phyloP scores from a whole-genome alignment of 1,284 basidiomycete species.

The Trichosporon coremiiforme region DNA sequence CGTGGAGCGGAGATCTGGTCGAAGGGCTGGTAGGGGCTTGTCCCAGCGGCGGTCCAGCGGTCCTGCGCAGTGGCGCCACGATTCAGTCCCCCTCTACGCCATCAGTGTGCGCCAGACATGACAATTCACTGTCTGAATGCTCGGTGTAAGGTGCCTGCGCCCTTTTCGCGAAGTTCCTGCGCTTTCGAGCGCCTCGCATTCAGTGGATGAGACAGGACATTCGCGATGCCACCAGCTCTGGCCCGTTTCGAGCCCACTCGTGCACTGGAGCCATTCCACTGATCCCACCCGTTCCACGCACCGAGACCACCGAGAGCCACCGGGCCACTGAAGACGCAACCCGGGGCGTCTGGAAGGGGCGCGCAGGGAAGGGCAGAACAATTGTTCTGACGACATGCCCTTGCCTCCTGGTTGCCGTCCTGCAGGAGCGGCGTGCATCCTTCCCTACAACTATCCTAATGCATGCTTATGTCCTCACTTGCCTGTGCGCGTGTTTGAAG shows the following conservation, averaged over 20 bases:
- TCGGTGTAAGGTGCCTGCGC: constrained; percentile 3
- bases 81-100: not conserved
- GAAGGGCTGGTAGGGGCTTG: too few relatives aligned
- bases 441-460: too few relatives aligned
- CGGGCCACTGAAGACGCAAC: too few relatives aligned
- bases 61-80: not conserved
- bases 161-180: not conserved
- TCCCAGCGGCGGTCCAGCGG: not conserved
- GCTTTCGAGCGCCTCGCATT: not conserved
- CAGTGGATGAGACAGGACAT: not conserved
- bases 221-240: not conserved
- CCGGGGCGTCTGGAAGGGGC: not conserved
- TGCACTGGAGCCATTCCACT: too few relatives aligned
- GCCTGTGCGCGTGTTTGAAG: too few relatives aligned
- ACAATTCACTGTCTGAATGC: constrained; percentile 3
- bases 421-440: too few relatives aligned
- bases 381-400: too few relatives aligned
- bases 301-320: too few relatives aligned
- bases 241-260: not conserved
- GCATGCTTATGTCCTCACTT: too few relatives aligned
- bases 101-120: not conserved
- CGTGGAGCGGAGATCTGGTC: too few relatives aligned
- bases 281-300: not conserved
- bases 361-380: too few relatives aligned
- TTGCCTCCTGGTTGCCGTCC: too few relatives aligned